Evolutionary conservation across 441 rosid genomes (phyloP), one percentile per base, ranked within the genome.

Genomic region (Flueggea neowawraea): DNA sequence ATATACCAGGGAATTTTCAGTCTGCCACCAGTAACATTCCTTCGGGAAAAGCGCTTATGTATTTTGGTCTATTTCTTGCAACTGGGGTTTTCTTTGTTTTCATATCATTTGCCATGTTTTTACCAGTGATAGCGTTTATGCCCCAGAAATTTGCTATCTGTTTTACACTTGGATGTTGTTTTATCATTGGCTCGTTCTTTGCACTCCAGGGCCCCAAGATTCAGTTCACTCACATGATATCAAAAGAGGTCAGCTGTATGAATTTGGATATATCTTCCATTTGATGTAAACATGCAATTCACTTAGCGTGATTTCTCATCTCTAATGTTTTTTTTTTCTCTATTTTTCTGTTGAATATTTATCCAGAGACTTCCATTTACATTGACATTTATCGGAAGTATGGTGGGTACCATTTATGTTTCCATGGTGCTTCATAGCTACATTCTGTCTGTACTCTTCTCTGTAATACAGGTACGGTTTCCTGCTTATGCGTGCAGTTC

Each of bases 71-170:
- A 45, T 74, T 84, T 48, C 89, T 87, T 16, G 84, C 82, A 5
- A 55, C 79, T 39, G 87, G 87, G 6, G 82, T 84, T 59, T 84
- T 81, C 76, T 84, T 84, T 51, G 14, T 87, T 55, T 81, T 87
- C 48, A 78, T 84, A 44, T 76, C 87, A 0, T 83, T 84, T 62
- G 67, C 88, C 48, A 63, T 87, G 75, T 84, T 84, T 74, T 84
- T 87, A 32, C 90, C 87, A 0, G 84, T 87, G 64, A 78, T 84
- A 49, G 85, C 83, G 16, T 52, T 87, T 65, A 65, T 80, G 79
- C 89, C 94, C 47, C 85, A 87, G 83, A 87, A 87, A 63, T 87
- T 87, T 66, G 86, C 90, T 2, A 79, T 81, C 32, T 81, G 94
- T 73, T 87, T 87, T 62, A 81, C 90, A 1, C 68, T 87, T 14